Evolutionary conservation across 2,329 filamentous ascomycete genomes (phyloP).

Genomic region (Hymenoscyphus scutula): DNA sequence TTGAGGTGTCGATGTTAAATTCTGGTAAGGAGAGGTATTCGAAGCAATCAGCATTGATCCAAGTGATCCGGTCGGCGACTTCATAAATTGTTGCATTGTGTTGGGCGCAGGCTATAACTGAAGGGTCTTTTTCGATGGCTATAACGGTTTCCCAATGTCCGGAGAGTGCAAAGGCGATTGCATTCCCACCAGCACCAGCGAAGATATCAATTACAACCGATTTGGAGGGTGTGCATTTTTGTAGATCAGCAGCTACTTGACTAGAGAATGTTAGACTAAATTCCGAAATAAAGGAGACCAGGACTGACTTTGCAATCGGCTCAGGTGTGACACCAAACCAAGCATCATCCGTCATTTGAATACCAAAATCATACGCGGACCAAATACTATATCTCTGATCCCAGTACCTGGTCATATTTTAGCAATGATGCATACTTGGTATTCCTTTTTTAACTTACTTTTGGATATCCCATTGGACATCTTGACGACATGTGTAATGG

Average conservation of each 20-base stretch:
- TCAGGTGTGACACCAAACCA: constrained; percentile 98
- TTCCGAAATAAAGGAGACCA: background rate
- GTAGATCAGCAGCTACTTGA: constrained; percentile 73
- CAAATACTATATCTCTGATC: constrained; percentile 86
- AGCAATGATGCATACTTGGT: constrained; percentile 1
- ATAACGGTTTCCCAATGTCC: constrained; percentile 80
- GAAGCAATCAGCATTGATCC: constrained; percentile 86
- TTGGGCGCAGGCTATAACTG: constrained; percentile 83
- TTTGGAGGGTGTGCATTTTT: constrained; percentile 39
- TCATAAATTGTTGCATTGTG: constrained; percentile 87
- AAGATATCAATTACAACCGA: constrained; percentile 76
- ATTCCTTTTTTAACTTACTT: constrained; percentile 56
- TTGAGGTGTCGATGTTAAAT: constrained; percentile 24
- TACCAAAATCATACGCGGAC: constrained; percentile 78
- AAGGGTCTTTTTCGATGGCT: constrained; percentile 80
- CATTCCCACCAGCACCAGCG: constrained; percentile 87
- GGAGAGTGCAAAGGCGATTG: constrained; percentile 87
- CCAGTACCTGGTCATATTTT: constrained; percentile 67
- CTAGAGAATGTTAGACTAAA: constrained; percentile 40
- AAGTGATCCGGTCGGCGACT: constrained; percentile 74
- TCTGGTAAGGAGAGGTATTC: constrained; percentile 29
- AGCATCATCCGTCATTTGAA: constrained; percentile 87
- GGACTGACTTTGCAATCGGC: constrained; percentile 73
- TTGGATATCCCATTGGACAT: constrained; percentile 80
- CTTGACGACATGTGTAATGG: constrained; percentile 67